Conservation (phyloP, 768 basidiomycete species). For the Hortiboletus campestris region DNA sequence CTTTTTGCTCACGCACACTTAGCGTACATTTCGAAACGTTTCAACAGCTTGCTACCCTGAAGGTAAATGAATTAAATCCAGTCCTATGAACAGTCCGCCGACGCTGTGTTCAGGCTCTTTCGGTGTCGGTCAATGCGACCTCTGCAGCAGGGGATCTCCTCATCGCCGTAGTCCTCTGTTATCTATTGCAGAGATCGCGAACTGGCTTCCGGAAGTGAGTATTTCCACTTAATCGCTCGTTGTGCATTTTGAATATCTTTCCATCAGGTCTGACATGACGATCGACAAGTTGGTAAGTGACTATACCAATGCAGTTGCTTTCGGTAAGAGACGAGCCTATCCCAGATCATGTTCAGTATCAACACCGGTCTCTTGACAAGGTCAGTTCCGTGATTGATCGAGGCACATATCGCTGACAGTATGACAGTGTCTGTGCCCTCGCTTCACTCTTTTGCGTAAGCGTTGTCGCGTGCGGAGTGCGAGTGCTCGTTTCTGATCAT, state of each 20-base stretch:
- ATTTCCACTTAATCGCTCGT: background rate
- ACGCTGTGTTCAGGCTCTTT: conserved; percentile 30
- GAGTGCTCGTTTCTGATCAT: background rate
- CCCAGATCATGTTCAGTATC: conserved; percentile 52
- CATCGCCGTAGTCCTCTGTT: conserved; percentile 48
- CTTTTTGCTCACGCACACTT: conserved; percentile 12
- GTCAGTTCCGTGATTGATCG: conserved; percentile 9
- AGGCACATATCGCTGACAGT: conserved; percentile 5
- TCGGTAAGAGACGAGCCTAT: background rate
- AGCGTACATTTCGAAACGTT: conserved; percentile 43
- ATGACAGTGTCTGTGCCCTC: conserved; percentile 45
- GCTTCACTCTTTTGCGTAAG: conserved; percentile 51
- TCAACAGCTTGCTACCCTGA: conserved; percentile 41
- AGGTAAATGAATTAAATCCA: conserved; percentile 27
- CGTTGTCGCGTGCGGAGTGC: background rate
- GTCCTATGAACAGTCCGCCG: background rate
- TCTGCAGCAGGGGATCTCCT: conserved; percentile 47
- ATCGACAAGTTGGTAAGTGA: conserved; percentile 42
- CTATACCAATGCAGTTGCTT: background rate
- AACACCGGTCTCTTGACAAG: conserved; percentile 39
- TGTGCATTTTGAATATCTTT: background rate
- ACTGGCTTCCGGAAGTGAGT: conserved; percentile 48
- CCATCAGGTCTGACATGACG: conserved; percentile 43
- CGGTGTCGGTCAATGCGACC: conserved; percentile 51
- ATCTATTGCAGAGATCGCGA: conserved; percentile 44